Conservation (phyloP, 345 rosid species). For the Euphorbia tirucalli region DNA sequence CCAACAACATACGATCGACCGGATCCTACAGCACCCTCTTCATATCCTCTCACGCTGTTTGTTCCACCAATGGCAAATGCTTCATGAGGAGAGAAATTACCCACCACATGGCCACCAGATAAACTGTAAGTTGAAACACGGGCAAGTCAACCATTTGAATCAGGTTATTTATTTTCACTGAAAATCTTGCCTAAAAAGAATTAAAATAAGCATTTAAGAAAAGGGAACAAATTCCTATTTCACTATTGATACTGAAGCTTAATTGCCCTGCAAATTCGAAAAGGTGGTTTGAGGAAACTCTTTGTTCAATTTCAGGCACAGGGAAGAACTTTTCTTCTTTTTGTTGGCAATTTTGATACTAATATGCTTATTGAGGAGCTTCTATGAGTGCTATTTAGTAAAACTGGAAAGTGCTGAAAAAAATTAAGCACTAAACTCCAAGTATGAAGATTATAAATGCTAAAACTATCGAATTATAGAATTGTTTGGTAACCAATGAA, state of each 20-base stretch:
- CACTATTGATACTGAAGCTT: not conserved
- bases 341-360: too few species aligned
- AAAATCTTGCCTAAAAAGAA: not conserved
- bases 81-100: constrained; percentile 89
- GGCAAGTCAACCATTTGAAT: constrained; percentile 21
- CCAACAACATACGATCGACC: constrained; percentile 88
- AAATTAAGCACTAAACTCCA: too few species aligned
- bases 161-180: constrained; percentile 5
- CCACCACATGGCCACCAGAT: constrained; percentile 85
- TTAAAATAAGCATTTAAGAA: constrained; percentile 4
- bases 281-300: not conserved
- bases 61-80: constrained; percentile 94
- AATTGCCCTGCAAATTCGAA: not conserved
- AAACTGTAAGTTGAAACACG: constrained; percentile 43
- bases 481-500: too few species aligned
- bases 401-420: too few species aligned
- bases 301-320: not conserved
- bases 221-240: not conserved
- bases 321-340: too few species aligned
- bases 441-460: too few species aligned
- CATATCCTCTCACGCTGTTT: constrained; percentile 94
- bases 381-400: too few species aligned
- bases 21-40: constrained; percentile 97
- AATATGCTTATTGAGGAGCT: too few species aligned
- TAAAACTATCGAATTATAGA: too few species aligned